Evolutionary conservation across 192 early-diverging fungal genomes (phyloP).

Genomic region (Cladochytrium replicatum): DNA sequence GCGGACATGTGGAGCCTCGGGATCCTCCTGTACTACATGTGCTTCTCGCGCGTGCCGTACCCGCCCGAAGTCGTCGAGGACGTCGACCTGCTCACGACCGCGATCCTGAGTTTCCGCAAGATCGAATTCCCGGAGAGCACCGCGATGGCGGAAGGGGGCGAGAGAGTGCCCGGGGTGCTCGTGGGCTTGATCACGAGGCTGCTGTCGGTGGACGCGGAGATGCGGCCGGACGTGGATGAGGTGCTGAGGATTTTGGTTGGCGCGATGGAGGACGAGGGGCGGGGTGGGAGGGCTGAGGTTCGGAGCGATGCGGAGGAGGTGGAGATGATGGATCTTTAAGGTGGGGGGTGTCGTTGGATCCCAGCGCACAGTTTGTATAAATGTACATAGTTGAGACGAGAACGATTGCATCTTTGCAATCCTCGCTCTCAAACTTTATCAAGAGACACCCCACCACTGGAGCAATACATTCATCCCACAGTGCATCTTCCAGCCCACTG

Average conservation of each 20-base stretch:
- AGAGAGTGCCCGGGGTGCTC: constrained; percentile 45
- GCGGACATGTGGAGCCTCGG: constrained; percentile 95
- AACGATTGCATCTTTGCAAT: too few relatives aligned
- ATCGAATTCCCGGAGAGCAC: background rate
- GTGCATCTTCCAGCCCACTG: too few relatives aligned
- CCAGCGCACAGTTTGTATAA: too few relatives aligned
- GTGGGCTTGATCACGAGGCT: constrained; percentile 45
- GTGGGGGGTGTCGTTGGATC: too few relatives aligned
- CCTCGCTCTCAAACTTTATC: too few relatives aligned
- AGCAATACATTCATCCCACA: too few relatives aligned
- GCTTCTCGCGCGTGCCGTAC: constrained; percentile 78
- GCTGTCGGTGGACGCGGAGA: constrained; percentile 40
- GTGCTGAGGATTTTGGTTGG: constrained; percentile 37
- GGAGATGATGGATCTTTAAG: too few relatives aligned
- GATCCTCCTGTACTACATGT: constrained; percentile 86
- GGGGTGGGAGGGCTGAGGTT: too few relatives aligned
- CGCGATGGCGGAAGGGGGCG: constrained; percentile 21
- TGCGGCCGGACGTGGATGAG: constrained; percentile 51
- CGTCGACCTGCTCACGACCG: constrained; percentile 69
- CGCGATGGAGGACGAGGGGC: too few relatives aligned
- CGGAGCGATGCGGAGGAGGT: too few relatives aligned
- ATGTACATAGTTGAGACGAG: too few relatives aligned
- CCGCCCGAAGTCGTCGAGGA: constrained; percentile 77
- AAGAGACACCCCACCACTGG: too few relatives aligned
- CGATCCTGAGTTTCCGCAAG: constrained; percentile 57